phyloP scores from a whole-genome alignment of 2,329 filamentous ascomycete genomes.

The Diaporthe citrichinensis region DNA sequence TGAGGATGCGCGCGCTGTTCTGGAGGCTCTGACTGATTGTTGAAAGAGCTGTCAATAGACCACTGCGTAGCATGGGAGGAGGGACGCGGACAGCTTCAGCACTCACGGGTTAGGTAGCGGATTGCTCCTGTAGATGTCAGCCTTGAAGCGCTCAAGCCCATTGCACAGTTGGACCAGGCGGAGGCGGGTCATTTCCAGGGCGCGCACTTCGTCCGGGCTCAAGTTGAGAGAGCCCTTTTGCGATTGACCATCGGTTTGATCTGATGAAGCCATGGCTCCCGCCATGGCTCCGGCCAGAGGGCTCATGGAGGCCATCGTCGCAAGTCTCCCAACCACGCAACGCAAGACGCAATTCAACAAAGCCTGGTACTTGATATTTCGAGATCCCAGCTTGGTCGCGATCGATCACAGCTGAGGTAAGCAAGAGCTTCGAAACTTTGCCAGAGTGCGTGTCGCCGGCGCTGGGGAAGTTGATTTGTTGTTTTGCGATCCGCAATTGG shows the following conservation, averaged over 20 bases:
- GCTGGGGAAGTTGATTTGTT: not conserved
- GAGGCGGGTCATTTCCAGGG: constrained; percentile 79
- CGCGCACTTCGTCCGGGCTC: constrained; percentile 73
- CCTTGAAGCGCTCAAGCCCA: constrained; percentile 75
- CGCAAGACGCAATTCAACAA: not conserved
- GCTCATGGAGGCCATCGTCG: constrained; percentile 24
- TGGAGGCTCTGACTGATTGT: constrained; percentile 75
- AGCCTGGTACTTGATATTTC: not conserved
- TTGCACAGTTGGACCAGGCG: constrained; percentile 77
- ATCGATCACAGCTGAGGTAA: not conserved
- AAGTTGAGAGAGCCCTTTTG: constrained; percentile 59
- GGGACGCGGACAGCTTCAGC: not conserved
- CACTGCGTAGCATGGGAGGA: not conserved
- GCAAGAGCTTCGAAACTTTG: not conserved
- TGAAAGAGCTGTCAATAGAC: not conserved
- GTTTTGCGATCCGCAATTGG: not conserved
- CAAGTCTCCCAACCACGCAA: not conserved
- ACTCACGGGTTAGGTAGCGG: constrained; percentile 77
- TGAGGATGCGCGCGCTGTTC: constrained; percentile 79
- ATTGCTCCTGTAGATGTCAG: constrained; percentile 72
- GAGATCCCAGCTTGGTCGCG: not conserved
- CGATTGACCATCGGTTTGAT: constrained; percentile 15
- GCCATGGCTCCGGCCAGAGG: constrained; percentile 19
- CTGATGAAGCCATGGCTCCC: not conserved
- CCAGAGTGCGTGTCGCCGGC: not conserved